Evolutionary conservation across 176 grass and related monocot species (phyloP), one percentile per base, ranked within the genome.

Genomic region (Lolium multiflorum): DNA sequence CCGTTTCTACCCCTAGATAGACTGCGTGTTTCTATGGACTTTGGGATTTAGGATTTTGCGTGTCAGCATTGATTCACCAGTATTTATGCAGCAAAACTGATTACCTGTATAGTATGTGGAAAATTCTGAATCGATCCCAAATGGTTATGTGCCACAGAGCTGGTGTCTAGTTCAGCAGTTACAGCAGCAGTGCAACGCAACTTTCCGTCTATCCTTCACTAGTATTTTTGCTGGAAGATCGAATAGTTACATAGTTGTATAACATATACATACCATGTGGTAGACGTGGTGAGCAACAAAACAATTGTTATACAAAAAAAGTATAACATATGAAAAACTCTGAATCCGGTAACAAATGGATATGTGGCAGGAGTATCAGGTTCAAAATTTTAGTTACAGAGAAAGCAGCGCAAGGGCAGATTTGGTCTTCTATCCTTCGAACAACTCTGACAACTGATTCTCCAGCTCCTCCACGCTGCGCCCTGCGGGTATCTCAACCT

Each of bases 341-440:
- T 81, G 16, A 81, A 81, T 51, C 22, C 24, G 5, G 12, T 25
- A 1, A 6, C 38, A 62, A 76, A 79, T 43, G 38, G 35, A 60
- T 21, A 57, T 26, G 39, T 20, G 10, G 18, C 63, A 49, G 26
- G 37, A 9, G 75, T 31, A 50, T 77, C 25, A 41, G 7, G 28
- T 7, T 58, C 37, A 18, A 9, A 49, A 51, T 51, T 44, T 80
- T 38, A 65, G 24, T 1, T 49, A 28, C 4, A 65, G 9, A 41
- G 15, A 49, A 41, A 41, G 24, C 2, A 50, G 22, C 17, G 43
- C 58, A 46, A 25, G 3, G 3, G 18, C 18, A 20, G 8, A 65
- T 66, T 43, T 12, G 3, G 5, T 80, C 31, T 11, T 18, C 79
- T 89, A 86, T 2, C 84, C 88, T 64, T 90, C 83, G 11, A 90